Evolutionary conservation across 306 rosid genomes (phyloP), one percentile per base, ranked within the genome.

Genomic region (Chamaecrista fasciculata): DNA sequence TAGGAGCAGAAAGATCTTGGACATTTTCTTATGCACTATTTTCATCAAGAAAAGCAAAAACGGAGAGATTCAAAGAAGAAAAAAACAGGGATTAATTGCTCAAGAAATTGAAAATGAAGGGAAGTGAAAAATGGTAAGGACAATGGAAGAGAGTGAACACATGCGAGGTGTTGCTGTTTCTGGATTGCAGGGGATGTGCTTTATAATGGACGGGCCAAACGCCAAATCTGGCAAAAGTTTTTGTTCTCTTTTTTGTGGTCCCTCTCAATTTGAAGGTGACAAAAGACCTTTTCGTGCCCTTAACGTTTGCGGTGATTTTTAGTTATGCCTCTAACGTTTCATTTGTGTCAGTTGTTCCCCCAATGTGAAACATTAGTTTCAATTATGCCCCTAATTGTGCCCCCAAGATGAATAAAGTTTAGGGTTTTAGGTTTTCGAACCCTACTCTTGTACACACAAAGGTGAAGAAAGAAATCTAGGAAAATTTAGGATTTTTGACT

Each of bases 1-100:
- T 3, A 79, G 43, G 0, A 72, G 23, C 19, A 62, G 24, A 20
- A 69, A 62, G 36, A 40, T 46, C 42, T 79, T 68, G 63, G 26
- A 24, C 66, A 72, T 62, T 80, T 76, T 59, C 5, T 8, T 20
- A 29, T 8, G 14, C 11, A 29, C 29, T 3, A 34, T 20, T 66
- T 20, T 69, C 57, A 10, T 37, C 24, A 50, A 14, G 14, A 34
- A 43, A 33, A 49, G 47, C 11, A 18, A 14, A 23, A 34, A 10
- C 7, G 4, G 65, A 33, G 6, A 18, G 44, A 2, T 9, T 31
- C 34, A 5, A 29, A 29, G 34, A 5, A 2, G 34, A 29, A 29
- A n/a, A n/a, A n/a, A n/a, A n/a, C n/a, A n/a, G n/a, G n/a, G n/a
- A n/a, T n/a, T n/a, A n/a, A n/a, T n/a, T n/a, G n/a, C n/a, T n/a